These are phyloP conservation scores for Colletotrichum spaethianum DNA, from an alignment of 2,329 filamentous ascomycete species.

Conservation along the genomic window DNA sequence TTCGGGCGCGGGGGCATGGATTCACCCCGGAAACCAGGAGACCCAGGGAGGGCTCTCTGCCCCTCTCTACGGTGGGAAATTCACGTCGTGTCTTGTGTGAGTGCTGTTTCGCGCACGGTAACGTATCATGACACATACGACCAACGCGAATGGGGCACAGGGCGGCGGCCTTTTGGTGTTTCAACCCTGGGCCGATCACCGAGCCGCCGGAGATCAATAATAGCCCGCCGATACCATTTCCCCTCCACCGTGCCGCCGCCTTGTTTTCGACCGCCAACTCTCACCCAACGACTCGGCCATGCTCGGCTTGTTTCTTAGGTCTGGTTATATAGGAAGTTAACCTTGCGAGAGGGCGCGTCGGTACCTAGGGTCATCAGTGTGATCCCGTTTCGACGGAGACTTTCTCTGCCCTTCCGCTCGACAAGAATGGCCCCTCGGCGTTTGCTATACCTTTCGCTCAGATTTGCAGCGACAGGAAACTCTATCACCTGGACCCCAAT, in stretches of 20 bases:
- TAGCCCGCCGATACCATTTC: neutral
- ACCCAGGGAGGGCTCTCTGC: neutral
- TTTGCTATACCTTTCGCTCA: neutral
- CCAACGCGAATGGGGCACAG: neutral
- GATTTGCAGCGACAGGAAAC: slow-evolving; percentile 5
- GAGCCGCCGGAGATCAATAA: neutral
- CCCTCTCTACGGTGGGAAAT: neutral
- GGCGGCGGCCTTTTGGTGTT: slow-evolving; percentile 2
- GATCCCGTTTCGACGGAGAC: neutral
- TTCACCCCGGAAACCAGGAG: neutral
- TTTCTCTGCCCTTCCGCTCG: neutral
- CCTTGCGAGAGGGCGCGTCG: neutral
- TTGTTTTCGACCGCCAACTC: neutral
- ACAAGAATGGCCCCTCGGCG: neutral
- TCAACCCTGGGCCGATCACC: neutral
- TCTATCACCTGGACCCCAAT: neutral
- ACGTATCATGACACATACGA: slow-evolving; percentile 12
- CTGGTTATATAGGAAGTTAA: neutral
- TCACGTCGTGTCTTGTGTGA: slow-evolving; percentile 21
- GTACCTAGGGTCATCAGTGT: neutral
- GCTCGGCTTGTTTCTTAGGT: neutral
- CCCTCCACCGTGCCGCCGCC: neutral
- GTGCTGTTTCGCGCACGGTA: slow-evolving; percentile 31
- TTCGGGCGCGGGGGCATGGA: neutral
- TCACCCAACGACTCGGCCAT: neutral